Evolutionary conservation across 495 filamentous ascomycete genomes (phyloP).

Genomic region (Aspergillus taichungensis): DNA sequence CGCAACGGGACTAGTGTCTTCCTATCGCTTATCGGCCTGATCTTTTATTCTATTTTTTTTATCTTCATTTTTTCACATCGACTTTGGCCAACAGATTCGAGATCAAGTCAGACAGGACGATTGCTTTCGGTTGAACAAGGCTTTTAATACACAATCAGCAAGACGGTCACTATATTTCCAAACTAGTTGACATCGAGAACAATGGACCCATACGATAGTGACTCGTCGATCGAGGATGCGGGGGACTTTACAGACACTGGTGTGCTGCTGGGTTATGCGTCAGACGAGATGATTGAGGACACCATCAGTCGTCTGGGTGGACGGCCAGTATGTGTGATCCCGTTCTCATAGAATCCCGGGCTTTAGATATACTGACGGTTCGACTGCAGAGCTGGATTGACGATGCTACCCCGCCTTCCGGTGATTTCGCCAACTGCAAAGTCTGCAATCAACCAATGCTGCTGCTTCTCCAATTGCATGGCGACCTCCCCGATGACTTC

Average conservation of each 20-base stretch:
- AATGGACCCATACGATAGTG: constrained; percentile 82
- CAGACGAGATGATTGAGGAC: constrained; percentile 73
- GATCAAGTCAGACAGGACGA: too few species aligned
- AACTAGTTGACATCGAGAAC: background rate
- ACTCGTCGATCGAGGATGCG: constrained; percentile 56
- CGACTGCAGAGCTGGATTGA: constrained; percentile 69
- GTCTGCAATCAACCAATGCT: constrained; percentile 78
- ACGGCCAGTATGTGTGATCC: constrained; percentile 54
- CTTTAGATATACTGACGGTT: background rate
- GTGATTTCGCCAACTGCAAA: constrained; percentile 75
- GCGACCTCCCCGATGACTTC: constrained; percentile 77
- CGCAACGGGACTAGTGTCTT: constrained; percentile 1
- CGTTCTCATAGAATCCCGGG: background rate
- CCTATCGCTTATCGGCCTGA: constrained; percentile 17
- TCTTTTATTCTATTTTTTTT: constrained; percentile 6
- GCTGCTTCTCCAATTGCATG: constrained; percentile 84
- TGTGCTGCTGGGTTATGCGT: constrained; percentile 85
- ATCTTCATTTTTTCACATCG: constrained; percentile 3
- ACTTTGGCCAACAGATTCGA: background rate
- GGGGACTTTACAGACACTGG: constrained; percentile 73
- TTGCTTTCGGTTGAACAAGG: too few species aligned
- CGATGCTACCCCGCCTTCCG: constrained; percentile 57
- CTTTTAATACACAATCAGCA: too few species aligned
- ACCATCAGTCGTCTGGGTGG: constrained; percentile 85
- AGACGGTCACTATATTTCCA: background rate